phyloP scores from a whole-genome alignment of 2,329 filamentous ascomycete genomes.

The Fonsecaea multimorphosa region DNA sequence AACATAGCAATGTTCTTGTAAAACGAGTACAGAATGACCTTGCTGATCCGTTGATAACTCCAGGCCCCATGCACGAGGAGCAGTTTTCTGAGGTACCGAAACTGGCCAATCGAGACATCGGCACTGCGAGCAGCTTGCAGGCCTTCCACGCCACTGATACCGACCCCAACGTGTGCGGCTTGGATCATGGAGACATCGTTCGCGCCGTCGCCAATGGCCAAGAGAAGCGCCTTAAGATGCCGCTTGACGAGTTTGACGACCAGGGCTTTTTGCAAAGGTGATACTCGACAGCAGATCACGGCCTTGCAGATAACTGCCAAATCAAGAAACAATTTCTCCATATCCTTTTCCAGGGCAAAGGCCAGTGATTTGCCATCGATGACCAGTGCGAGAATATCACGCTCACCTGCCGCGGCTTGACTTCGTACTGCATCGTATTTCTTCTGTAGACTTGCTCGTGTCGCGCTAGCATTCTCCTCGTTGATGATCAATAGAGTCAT shows the following conservation, averaged over 20 bases:
- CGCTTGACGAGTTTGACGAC: slow-evolving; percentile 98
- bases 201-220: slow-evolving; percentile 95
- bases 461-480: slow-evolving; percentile 79
- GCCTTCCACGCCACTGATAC: slow-evolving; percentile 96
- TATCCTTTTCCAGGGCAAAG: slow-evolving; percentile 87
- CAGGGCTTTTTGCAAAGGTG: slow-evolving; percentile 92
- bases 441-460: slow-evolving; percentile 87
- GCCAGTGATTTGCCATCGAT: slow-evolving; percentile 97
- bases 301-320: slow-evolving; percentile 96
- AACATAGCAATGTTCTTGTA: slow-evolving; percentile 99
- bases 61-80: slow-evolving; percentile 94
- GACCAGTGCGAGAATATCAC: slow-evolving; percentile 85
- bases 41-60: slow-evolving; percentile 97
- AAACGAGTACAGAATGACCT: slow-evolving; percentile 97
- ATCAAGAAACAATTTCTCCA: slow-evolving; percentile 92
- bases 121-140: slow-evolving; percentile 94
- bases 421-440: slow-evolving; percentile 89
- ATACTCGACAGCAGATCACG: slow-evolving; percentile 94
- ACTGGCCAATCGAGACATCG: slow-evolving; percentile 94
- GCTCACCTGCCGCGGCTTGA: slow-evolving; percentile 68
- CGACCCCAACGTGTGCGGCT: slow-evolving; percentile 95
- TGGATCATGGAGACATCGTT: slow-evolving; percentile 99
- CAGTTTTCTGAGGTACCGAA: slow-evolving; percentile 91
- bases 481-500: slow-evolving; percentile 98
- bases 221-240: slow-evolving; percentile 85